Evolutionary conservation across 164 flowering plant genomes (phyloP).

Genomic region (Malania oleifera): DNA sequence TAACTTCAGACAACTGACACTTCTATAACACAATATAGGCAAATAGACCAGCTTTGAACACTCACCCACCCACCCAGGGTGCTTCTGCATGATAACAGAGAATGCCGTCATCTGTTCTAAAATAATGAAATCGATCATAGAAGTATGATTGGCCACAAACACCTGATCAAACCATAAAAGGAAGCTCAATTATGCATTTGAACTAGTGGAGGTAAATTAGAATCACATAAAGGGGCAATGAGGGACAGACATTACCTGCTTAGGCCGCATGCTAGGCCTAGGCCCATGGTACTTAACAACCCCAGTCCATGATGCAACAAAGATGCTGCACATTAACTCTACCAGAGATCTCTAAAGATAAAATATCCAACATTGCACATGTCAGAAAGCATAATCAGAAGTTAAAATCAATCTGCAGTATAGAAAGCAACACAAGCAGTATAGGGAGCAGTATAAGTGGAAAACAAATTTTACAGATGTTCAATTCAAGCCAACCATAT

Average conservation of each 20-base stretch:
- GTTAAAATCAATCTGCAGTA: background rate
- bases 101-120: slow-evolving; percentile 98
- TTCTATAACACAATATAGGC: too few species aligned
- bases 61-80: slow-evolving; percentile 99
- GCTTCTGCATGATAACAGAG: slow-evolving; percentile 99
- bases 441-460: too few species aligned
- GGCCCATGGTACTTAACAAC: slow-evolving; percentile 98
- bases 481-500: too few species aligned
- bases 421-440: too few species aligned
- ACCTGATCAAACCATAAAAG: slow-evolving; percentile 50
- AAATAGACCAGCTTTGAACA: too few species aligned
- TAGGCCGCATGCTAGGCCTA: slow-evolving; percentile 87
- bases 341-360: slow-evolving; percentile 71
- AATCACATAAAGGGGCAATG: background rate
- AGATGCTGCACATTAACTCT: slow-evolving; percentile 87
- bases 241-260: slow-evolving; percentile 47
- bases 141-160: slow-evolving; percentile 96
- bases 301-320: slow-evolving; percentile 99
- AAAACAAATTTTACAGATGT: too few species aligned
- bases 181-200: background rate
- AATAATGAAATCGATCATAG: slow-evolving; percentile 95
- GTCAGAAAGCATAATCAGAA: background rate
- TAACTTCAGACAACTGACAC: too few species aligned
- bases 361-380: slow-evolving; percentile 4
- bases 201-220: background rate